Conservation (phyloP, 768 basidiomycete genomes). For the Thelephora aurantiotincta region DNA sequence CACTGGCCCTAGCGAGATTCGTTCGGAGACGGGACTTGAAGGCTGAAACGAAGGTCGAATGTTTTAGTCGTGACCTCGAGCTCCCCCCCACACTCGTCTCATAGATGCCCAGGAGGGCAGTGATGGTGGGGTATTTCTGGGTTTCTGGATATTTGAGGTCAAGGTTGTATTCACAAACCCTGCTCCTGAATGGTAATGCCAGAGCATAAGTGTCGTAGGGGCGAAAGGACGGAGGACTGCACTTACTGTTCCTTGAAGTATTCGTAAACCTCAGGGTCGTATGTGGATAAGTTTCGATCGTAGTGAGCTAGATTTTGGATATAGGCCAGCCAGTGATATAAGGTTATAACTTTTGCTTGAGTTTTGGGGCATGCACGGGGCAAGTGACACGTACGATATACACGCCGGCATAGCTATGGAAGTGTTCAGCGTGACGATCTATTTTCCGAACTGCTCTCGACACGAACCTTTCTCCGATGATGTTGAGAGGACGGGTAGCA, state of each 20-base stretch:
- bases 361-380: not conserved
- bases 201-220: not conserved
- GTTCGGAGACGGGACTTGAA: no score
- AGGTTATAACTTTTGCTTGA: not conserved
- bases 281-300: slow-evolving; percentile 62
- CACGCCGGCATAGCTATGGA: slow-evolving; percentile 63
- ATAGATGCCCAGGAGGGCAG: not conserved
- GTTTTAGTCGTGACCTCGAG: not conserved
- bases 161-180: slow-evolving; percentile 51
- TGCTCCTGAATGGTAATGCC: slow-evolving; percentile 24
- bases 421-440: no score
- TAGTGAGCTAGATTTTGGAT: slow-evolving; percentile 24
- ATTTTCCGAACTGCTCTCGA: no score
- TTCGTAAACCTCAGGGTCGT: slow-evolving; percentile 48
- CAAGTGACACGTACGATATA: slow-evolving; percentile 37
- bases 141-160: slow-evolving; percentile 61
- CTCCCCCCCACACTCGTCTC: not conserved
- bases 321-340: not conserved
- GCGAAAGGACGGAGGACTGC: not conserved
- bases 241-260: slow-evolving; percentile 60
- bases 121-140: slow-evolving; percentile 27
- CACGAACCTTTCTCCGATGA: no score
- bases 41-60: no score
- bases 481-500: no score
- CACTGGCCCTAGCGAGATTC: slow-evolving; percentile 25